Percentiles rank a stretch among this genome's conserved stretches.
Evolutionary conservation across 2,329 filamentous ascomycete genomes (phyloP).

Genomic region (Rhytidhysteron rufulum): DNA sequence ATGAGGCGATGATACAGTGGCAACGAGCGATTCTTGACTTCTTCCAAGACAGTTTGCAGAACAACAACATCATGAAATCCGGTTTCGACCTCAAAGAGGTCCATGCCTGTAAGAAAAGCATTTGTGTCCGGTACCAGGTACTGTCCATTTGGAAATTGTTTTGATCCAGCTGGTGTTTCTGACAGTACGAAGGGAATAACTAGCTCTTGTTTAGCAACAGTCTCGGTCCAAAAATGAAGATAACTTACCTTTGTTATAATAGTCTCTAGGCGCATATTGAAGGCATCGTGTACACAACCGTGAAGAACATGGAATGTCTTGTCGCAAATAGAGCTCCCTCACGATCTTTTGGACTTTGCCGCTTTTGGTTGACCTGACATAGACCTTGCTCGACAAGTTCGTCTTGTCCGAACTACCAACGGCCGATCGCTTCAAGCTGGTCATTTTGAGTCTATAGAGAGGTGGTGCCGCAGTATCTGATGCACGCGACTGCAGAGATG

Average conservation of each 20-base stretch:
- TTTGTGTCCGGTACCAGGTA: constrained; percentile 97
- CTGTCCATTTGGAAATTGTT: constrained; percentile 77
- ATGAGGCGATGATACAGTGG: constrained; percentile 93
- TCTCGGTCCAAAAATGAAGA: constrained; percentile 12
- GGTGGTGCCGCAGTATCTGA: background rate
- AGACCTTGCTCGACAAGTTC: constrained; percentile 92
- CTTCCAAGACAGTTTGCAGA: constrained; percentile 92
- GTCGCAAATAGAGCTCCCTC: constrained; percentile 88
- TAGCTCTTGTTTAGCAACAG: constrained; percentile 33
- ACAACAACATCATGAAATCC: constrained; percentile 97
- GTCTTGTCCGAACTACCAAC: constrained; percentile 55
- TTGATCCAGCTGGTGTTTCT: constrained; percentile 80
- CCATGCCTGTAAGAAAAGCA: constrained; percentile 91
- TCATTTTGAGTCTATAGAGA: constrained; percentile 40
- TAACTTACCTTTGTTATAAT: constrained; percentile 67
- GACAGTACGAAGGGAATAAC: constrained; percentile 83
- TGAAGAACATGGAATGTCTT: constrained; percentile 96
- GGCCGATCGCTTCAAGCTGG: constrained; percentile 58
- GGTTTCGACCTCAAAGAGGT: constrained; percentile 86
- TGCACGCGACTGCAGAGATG: too few species aligned
- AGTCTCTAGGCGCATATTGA: constrained; percentile 71
- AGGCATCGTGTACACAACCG: constrained; percentile 77
- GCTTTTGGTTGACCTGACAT: constrained; percentile 88
- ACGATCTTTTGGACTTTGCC: constrained; percentile 99
- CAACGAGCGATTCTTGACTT: constrained; percentile 87